Evolutionary conservation across 2,329 filamentous ascomycete genomes (phyloP).

Genomic region (Fusarium goolgardi): DNA sequence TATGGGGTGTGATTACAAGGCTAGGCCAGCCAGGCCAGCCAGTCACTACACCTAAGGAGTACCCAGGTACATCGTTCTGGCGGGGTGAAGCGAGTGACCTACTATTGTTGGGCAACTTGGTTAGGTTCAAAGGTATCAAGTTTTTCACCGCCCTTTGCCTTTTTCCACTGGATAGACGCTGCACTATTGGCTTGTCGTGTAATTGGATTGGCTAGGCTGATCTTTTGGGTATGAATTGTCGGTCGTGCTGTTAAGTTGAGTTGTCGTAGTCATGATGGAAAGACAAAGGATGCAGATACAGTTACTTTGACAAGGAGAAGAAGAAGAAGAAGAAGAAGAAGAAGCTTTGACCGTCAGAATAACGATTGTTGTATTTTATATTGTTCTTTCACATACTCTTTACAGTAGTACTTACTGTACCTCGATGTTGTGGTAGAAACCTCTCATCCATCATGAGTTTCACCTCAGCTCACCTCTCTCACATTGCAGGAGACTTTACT

Average conservation of each 20-base stretch:
- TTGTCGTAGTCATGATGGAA: slow-evolving; percentile 31
- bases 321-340: slow-evolving; percentile 28
- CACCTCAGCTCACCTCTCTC: not conserved
- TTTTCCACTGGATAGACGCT: slow-evolving; percentile 33
- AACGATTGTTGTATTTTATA: slow-evolving; percentile 4
- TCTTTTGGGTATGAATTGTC: slow-evolving; percentile 14
- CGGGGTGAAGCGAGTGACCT: slow-evolving; percentile 36
- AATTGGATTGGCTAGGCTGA: slow-evolving; percentile 32
- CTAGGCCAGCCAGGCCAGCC: not conserved
- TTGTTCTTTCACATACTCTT: not conserved
- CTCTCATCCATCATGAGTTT: slow-evolving; percentile 3
- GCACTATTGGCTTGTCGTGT: slow-evolving; percentile 29
- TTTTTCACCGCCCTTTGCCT: slow-evolving; percentile 47
- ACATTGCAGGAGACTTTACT: slow-evolving; percentile 1
- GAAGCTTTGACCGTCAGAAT: slow-evolving; percentile 25
- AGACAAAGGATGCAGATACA: not conserved
- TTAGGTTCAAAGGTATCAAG: slow-evolving; percentile 34
- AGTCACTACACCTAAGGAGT: not conserved
- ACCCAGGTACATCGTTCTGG: not conserved
- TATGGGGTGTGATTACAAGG: not conserved
- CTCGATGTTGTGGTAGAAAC: no score
- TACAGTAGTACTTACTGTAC: no score
- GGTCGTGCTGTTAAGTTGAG: slow-evolving; percentile 3
- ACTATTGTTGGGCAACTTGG: slow-evolving; percentile 40
- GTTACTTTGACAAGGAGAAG: not conserved